These are phyloP conservation scores for Acanthamoeba triangularis DNA, from an alignment of 208 protist species.

Conservation along the genomic window DNA sequence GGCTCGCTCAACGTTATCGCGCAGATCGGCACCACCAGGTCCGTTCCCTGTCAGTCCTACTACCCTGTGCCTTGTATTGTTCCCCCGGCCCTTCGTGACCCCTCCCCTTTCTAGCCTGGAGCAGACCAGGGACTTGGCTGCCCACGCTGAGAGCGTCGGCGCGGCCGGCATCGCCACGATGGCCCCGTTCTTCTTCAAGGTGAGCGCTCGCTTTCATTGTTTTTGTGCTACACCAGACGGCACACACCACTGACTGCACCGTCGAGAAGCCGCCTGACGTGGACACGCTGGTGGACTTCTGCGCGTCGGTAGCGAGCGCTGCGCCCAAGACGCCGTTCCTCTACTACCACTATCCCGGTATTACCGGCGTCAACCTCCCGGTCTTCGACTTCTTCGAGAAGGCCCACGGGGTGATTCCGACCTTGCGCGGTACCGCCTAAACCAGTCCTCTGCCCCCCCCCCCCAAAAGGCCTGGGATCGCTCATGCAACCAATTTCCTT, in stretches of 20 bases:
- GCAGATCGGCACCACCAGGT: constrained; percentile 29
- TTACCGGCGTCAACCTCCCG: constrained; percentile 46
- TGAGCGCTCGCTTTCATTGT: not conserved
- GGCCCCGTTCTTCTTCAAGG: constrained; percentile 61
- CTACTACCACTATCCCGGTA: constrained; percentile 39
- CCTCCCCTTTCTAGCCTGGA: not conserved
- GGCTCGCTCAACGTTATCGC: constrained; percentile 44
- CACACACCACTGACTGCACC: not conserved
- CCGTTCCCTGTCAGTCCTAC: not conserved
- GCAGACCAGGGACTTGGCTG: constrained; percentile 7
- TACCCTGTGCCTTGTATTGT: not conserved
- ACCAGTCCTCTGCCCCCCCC: not conserved
- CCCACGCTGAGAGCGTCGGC: constrained; percentile 22
- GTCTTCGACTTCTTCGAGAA: constrained; percentile 54
- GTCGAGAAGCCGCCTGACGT: not conserved
- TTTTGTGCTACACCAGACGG: not conserved
- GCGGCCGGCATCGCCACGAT: constrained; percentile 53
- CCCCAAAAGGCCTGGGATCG: too few species aligned
- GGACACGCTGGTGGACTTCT: constrained; percentile 5
- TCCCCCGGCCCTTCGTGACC: not conserved
- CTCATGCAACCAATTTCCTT: too few species aligned
- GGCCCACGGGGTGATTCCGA: not conserved
- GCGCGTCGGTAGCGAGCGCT: constrained; percentile 20
- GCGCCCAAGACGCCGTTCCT: constrained; percentile 47
- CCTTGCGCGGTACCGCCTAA: not conserved